phyloP scores from a whole-genome alignment of 2,329 filamentous ascomycete species.

The Calonectria montana region DNA sequence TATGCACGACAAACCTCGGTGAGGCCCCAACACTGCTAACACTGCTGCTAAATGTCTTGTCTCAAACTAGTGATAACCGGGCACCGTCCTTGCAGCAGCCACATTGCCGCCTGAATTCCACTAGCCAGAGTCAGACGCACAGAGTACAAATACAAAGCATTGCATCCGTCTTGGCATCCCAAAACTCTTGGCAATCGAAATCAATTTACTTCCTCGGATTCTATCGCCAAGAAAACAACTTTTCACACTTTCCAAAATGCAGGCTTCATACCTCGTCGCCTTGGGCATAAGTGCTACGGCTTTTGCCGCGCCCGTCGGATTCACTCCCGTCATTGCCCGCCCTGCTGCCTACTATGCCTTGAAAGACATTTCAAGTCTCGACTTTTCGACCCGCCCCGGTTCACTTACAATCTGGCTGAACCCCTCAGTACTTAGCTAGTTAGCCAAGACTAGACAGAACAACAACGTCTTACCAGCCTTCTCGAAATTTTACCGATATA shows the following conservation, averaged over 20 bases:
- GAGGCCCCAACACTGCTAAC: not conserved
- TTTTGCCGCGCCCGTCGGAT: not conserved
- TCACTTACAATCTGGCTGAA: not conserved
- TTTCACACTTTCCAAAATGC: not conserved
- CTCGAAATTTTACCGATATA: too few species aligned
- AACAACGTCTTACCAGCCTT: not conserved
- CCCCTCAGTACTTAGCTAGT: not conserved
- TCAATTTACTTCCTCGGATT: not conserved
- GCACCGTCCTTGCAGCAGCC: not conserved
- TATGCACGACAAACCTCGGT: not conserved
- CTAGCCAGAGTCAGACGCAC: not conserved
- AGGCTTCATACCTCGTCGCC: not conserved
- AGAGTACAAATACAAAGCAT: not conserved
- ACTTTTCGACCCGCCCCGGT: not conserved
- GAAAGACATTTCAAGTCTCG: not conserved
- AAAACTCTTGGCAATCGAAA: not conserved
- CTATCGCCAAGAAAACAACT: not conserved
- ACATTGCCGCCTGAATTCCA: not conserved
- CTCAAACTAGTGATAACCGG: not conserved
- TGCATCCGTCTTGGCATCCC: not conserved
- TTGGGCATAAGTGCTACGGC: not conserved
- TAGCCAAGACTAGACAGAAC: not conserved
- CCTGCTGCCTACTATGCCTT: not conserved
- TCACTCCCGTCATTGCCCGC: not conserved
- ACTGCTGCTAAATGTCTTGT: not conserved